Evolutionary conservation across 306 rosid species (phyloP).

Genomic region (Quercus parvula): DNA sequence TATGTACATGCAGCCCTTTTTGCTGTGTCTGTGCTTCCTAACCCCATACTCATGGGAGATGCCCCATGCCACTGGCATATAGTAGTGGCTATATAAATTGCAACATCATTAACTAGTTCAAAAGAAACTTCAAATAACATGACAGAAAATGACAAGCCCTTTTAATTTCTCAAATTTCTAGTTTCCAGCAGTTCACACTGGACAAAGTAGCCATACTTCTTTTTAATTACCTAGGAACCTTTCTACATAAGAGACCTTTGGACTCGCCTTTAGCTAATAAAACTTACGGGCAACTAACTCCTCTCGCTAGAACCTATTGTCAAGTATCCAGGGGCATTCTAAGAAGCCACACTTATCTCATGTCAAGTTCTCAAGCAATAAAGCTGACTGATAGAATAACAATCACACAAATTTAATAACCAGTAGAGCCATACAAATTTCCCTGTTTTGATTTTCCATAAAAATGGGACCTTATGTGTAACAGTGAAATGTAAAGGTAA

Average conservation of each 20-base stretch:
- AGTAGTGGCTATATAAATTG: not conserved
- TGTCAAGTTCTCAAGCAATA: not conserved
- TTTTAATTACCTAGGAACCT: too few species aligned
- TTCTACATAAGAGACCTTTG: too few species aligned
- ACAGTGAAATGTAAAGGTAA: not conserved
- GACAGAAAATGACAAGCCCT: not conserved
- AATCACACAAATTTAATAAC: not conserved
- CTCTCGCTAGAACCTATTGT: too few species aligned
- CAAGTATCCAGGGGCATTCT: too few species aligned
- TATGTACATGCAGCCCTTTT: too few species aligned
- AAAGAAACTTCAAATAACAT: not conserved
- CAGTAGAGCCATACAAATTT: not conserved
- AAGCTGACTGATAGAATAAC: not conserved
- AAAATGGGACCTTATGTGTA: not conserved
- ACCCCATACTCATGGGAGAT: not conserved
- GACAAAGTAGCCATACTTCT: not conserved
- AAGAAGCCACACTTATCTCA: not conserved
- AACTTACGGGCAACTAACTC: too few species aligned
- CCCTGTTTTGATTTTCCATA: not conserved
- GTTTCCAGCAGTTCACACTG: not conserved
- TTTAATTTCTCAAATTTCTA: not conserved
- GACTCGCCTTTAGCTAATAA: too few species aligned
- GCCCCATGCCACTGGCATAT: not conserved
- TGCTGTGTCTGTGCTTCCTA: not conserved
- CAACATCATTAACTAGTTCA: not conserved